These are phyloP conservation scores for Erodium texanum DNA, from an alignment of 441 rosid species.

Conservation along the genomic window DNA sequence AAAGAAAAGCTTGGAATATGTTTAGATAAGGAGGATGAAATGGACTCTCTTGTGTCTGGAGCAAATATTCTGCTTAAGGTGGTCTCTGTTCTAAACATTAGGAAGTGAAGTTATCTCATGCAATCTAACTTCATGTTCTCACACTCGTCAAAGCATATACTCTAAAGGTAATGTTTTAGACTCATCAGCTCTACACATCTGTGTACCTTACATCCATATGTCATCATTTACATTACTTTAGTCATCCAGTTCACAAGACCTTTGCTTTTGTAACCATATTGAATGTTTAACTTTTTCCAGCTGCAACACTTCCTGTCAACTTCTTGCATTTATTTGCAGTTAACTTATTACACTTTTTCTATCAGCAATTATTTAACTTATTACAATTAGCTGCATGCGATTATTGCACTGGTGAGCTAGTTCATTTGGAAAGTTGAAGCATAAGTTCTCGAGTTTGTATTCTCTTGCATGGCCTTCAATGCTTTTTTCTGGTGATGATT, in stretches of 20 bases:
- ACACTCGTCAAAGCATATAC: not conserved
- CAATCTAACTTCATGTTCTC: not conserved
- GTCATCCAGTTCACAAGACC: not conserved
- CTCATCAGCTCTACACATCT: not conserved
- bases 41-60: conserved; percentile 95
- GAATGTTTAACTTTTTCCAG: not conserved
- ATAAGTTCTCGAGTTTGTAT: not conserved
- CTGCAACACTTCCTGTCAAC: not conserved
- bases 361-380: too few species aligned
- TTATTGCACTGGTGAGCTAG: not conserved
- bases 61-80: conserved; percentile 98
- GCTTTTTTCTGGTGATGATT: conserved; percentile 8
- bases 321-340: not conserved
- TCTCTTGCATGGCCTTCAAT: not conserved
- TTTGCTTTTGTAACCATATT: not conserved
- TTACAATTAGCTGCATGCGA: not conserved
- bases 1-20: conserved; percentile 88
- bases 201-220: not conserved
- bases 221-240: not conserved
- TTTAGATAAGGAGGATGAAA: conserved; percentile 98
- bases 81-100: not conserved
- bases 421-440: not conserved
- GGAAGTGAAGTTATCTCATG: not conserved
- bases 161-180: not conserved
- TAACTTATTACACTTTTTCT: too few species aligned